These are phyloP conservation scores for Termitomyces sp. DNA, from an alignment of 768 basidiomycete genomes.

Conservation along the genomic window DNA sequence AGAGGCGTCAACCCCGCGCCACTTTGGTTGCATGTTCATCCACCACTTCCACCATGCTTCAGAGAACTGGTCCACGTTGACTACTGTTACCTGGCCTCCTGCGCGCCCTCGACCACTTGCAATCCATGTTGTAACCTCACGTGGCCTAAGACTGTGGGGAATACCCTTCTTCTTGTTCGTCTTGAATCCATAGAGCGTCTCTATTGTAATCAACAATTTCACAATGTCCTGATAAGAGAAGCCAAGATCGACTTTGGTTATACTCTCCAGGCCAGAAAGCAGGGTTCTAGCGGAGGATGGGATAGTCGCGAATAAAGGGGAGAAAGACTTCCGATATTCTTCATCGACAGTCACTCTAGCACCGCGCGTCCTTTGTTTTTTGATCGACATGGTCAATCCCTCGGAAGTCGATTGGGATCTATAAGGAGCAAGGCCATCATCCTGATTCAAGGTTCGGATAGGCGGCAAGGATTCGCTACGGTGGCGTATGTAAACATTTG, in stretches of 20 bases:
- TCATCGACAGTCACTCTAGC: background rate
- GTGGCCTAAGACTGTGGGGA: background rate
- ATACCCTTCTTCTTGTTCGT: background rate
- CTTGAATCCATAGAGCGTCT: background rate
- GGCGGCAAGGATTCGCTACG: background rate
- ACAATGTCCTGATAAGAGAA: background rate
- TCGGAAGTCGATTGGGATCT: background rate
- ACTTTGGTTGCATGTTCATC: background rate
- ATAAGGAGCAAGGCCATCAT: background rate
- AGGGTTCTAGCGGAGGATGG: background rate
- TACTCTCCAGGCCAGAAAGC: background rate
- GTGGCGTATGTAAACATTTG: background rate
- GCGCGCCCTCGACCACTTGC: background rate
- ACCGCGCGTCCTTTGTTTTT: background rate
- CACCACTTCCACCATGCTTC: slow-evolving; percentile 5
- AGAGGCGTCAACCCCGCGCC: background rate
- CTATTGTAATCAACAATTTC: background rate
- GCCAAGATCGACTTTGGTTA: background rate
- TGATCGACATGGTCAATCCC: background rate
- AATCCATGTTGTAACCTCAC: background rate
- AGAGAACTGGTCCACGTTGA: background rate
- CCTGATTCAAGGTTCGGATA: background rate
- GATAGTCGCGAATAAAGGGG: background rate
- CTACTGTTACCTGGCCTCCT: background rate
- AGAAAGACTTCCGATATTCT: background rate